These are phyloP conservation scores for Pholiota conissans DNA, from an alignment of 768 basidiomycete species.

Conservation along the genomic window DNA sequence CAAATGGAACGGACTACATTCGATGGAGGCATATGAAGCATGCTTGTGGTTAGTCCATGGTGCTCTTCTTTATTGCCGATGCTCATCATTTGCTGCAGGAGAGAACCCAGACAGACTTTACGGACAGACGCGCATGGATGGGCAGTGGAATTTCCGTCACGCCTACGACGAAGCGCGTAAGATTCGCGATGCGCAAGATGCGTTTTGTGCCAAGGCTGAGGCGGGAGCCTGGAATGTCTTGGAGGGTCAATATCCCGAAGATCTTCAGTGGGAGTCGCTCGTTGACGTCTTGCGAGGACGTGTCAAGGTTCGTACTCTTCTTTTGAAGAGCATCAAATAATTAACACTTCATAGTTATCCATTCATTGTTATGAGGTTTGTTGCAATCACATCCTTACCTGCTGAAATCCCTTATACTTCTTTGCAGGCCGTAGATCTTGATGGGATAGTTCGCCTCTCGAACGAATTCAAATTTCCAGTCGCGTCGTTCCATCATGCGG, in stretches of 20 bases:
- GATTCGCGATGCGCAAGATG: constrained; percentile 68
- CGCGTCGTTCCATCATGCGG: constrained; percentile 77
- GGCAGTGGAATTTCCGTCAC: constrained; percentile 65
- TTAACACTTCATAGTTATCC: constrained; percentile 25
- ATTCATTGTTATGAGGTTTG: constrained; percentile 45
- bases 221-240: constrained; percentile 44
- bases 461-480: constrained; percentile 83
- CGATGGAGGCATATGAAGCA: constrained; percentile 85
- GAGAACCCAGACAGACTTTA: constrained; percentile 59
- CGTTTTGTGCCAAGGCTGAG: constrained; percentile 54
- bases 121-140: constrained; percentile 57
- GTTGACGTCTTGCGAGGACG: constrained; percentile 72
- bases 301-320: constrained; percentile 53
- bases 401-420: neutral
- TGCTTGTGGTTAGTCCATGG: constrained; percentile 50
- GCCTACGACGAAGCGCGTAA: constrained; percentile 70
- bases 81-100: constrained; percentile 27
- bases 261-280: constrained; percentile 68
- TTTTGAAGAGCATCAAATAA: neutral
- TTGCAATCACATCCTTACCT: neutral
- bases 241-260: constrained; percentile 52
- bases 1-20: constrained; percentile 32
- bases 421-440: constrained; percentile 64
- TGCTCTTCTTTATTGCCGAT: neutral
- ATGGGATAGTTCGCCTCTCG: constrained; percentile 64